Base-by-base conservation (phyloP, 2,329 filamentous ascomycete species). In the Geosmithia putterillii region DNA sequence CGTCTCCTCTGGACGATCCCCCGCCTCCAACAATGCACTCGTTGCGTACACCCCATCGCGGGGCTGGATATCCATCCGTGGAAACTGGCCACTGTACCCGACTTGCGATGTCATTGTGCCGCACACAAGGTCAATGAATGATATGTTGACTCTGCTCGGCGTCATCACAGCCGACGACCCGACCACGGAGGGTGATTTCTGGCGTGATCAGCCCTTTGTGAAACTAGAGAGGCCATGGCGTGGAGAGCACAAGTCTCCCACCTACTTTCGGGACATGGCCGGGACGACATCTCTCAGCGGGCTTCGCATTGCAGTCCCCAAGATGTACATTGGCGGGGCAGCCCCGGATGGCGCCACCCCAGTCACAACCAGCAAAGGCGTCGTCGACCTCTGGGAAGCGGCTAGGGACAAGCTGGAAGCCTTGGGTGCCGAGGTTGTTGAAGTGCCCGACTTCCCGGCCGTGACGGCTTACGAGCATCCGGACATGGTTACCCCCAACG, bases 101-200 rank as follows among this genome's bases (percentile, higher is more conserved):
- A 74, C 70, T 0, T 76, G 73, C 47, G 74, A 79, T 53, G 67
- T 71, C 0, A 54, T 74, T 0, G 69, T 73, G 0, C 73, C 73
- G 1, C 69, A 74, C 43, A 68, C 73, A 0, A 58, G 71, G 21
- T 70, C 64, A 0, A 59, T 76, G 38, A 46, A 54, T 2, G 74
- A 78, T 51, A 57, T 78, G 54, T 57, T 76, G 9, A 51, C 55
- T 0, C 49, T 79, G 0, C 56, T 78, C 0, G 63, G 72, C 38
- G 63, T 73, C 7, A 59, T 76, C 42, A 64, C 60, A 0, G 57
- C 53, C 0, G 54, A 64, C 0, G 74, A 78, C 46, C 15, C 52
- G 2, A 54, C 59, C 3, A 57, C 57, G 0, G 42, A 48, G 4
- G 66, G 70, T 1, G 73, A 79, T 46, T 78, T 79, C 49, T 78